Base-by-base conservation (phyloP, 495 filamentous ascomycete species). In the Tuber aestivum region DNA sequence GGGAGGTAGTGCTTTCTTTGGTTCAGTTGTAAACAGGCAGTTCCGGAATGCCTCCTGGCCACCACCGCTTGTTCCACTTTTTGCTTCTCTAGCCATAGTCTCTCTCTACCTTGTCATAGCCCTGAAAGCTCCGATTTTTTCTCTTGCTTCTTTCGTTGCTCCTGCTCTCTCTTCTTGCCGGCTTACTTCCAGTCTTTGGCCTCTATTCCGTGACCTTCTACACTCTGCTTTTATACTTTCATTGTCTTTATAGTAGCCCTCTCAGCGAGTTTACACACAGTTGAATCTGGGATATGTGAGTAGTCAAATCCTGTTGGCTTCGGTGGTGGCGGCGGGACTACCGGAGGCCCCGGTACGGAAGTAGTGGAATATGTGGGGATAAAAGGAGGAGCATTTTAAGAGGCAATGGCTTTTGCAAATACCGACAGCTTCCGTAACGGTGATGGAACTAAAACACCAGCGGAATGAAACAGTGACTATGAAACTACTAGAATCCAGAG, bases 201-300 rank as follows among this genome's bases (percentile, higher is more conserved):
- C 0, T 86, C 86, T 86, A 90, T 14, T 89, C 88, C 88, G 6
- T 88, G 88, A 73, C 90, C 88, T 81, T 91, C 92, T 72, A 92
- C 82, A 16, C 38, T 85, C 77, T 86, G 86, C 70, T 89, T 85
- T 83, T 91, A 90, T 5, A 84, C 84, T 78, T 92, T 92, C 41
- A 87, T 80, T 0, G 72, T 48, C 68, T 42, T 71, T 83, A 85
- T 21, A 84, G 85, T 75, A 86, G 91, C 88, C 89, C 7, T 90
- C 79, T 91, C 88, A 4, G 89, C 91, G 48, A 88, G 85, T 79
- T 91, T 93, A 27, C 89, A 89, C 35, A 87, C 73, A 16, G 16
- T 45, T 32, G 70, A 20, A 20, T 78, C 73, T 6, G 73, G 73
- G 40, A 78, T 75, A 7, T 50, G 50, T n/a, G 70, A 69, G n/a